Evolutionary conservation across 306 rosid genomes (phyloP).

Genomic region (Astragalus glycyphyllos): DNA sequence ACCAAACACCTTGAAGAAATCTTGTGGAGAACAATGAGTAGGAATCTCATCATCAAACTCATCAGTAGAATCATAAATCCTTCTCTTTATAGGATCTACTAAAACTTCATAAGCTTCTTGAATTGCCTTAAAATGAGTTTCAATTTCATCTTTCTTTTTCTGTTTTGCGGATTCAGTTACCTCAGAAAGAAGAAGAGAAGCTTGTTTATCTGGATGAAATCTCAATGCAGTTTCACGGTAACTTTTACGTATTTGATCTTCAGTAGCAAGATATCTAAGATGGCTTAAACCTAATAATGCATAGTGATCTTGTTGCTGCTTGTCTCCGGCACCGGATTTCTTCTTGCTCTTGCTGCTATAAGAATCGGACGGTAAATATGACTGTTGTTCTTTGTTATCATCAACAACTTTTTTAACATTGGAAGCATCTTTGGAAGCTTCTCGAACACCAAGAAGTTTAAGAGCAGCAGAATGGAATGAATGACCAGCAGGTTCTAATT

Average conservation of each 20-base stretch:
- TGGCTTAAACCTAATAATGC: conserved; percentile 88
- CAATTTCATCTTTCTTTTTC: conserved; percentile 89
- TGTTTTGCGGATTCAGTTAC: conserved; percentile 81
- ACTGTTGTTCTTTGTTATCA: conserved; percentile 65
- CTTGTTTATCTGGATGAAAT: conserved; percentile 96
- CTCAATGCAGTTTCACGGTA: conserved; percentile 95
- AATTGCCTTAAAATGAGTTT: conserved; percentile 82
- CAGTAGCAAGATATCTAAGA: conserved; percentile 93
- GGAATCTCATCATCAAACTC: conserved; percentile 98
- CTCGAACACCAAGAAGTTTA: conserved; percentile 69
- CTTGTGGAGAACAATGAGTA: conserved; percentile 88
- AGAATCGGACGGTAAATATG: conserved; percentile 71
- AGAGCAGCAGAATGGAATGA: conserved; percentile 82
- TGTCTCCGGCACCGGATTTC: conserved; percentile 73
- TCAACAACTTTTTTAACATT: conserved; percentile 53
- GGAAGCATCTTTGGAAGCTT: conserved; percentile 49
- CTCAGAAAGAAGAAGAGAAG: conserved; percentile 83
- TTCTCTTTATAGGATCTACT: conserved; percentile 81
- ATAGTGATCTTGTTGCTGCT: conserved; percentile 88
- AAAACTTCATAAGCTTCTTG: conserved; percentile 92
- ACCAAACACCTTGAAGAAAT: conserved; percentile 91
- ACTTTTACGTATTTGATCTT: conserved; percentile 90
- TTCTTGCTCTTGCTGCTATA: conserved; percentile 90
- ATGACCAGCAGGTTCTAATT: conserved; percentile 92
- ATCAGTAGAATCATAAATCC: conserved; percentile 96